A percentile compares a stretch with the other conserved stretches of the same genome.
Evolutionary conservation across 257 asterid genomes (phyloP).

Genomic region (Rehmannia glutinosa): DNA sequence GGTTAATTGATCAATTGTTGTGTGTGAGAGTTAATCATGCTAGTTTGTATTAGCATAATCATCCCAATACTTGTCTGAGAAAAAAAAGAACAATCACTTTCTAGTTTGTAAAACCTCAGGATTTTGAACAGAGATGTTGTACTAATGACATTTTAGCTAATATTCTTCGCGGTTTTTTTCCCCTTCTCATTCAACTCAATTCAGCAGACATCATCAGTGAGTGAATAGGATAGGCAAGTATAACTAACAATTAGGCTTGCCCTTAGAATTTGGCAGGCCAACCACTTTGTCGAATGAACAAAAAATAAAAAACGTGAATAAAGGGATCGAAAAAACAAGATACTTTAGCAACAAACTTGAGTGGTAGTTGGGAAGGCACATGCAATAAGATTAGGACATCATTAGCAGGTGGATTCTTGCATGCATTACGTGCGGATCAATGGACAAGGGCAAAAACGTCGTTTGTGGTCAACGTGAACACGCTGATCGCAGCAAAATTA

Average conservation of each 20-base stretch:
- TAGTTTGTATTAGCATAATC: no score
- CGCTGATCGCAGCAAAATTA: constrained; percentile 31
- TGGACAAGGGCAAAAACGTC: constrained; percentile 25
- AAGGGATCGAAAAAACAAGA: neutral
- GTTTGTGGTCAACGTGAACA: neutral
- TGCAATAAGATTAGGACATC: neutral
- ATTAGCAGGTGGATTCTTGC: constrained; percentile 5
- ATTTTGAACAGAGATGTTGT: no score
- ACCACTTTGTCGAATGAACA: constrained; percentile 27
- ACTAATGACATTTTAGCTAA: no score
- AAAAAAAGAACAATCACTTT: no score
- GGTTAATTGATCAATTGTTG: no score
- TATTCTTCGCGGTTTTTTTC: no score
- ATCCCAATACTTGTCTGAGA: no score
- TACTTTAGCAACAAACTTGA: neutral
- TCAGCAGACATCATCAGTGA: neutral
- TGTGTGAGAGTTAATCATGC: no score
- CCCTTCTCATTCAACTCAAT: no score
- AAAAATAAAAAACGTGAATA: neutral
- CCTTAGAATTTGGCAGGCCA: constrained; percentile 36
- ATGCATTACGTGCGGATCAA: constrained; percentile 2
- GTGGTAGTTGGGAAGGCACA: constrained; percentile 19
- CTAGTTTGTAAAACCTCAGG: no score
- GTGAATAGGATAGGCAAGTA: neutral
- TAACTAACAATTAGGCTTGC: constrained; percentile 28